phyloP scores from a whole-genome alignment of 495 filamentous ascomycete species.

The Tuber microsphaerosporum region DNA sequence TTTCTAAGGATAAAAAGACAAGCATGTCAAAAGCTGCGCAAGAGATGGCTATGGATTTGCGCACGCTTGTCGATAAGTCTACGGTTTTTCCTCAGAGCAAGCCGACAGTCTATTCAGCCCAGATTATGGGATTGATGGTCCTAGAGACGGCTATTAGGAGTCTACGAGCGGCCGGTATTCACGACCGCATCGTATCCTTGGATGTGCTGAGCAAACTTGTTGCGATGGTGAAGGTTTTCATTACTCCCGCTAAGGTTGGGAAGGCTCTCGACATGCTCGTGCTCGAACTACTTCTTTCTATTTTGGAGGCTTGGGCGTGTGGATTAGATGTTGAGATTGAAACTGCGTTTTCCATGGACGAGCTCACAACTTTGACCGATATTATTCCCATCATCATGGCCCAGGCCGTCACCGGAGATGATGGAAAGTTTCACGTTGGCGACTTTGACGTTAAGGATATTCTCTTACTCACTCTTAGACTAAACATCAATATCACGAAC shows the following conservation, averaged over 20 bases:
- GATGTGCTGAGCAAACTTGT: constrained; percentile 51
- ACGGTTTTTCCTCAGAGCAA: constrained; percentile 53
- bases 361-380: constrained; percentile 29
- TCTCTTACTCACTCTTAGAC: constrained; percentile 51
- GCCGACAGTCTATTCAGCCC: constrained; percentile 53
- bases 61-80: constrained; percentile 48
- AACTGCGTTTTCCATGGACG: constrained; percentile 22
- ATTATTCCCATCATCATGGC: constrained; percentile 21
- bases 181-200: constrained; percentile 50
- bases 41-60: constrained; percentile 50
- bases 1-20: constrained; percentile 57
- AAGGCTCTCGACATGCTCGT: constrained; percentile 40
- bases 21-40: constrained; percentile 63
- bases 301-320: constrained; percentile 57
- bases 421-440: constrained; percentile 9
- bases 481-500: constrained; percentile 83
- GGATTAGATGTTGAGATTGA: constrained; percentile 22
- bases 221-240: constrained; percentile 43
- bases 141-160: constrained; percentile 56
- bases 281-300: constrained; percentile 51
- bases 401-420: constrained; percentile 14
- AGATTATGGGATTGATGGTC: constrained; percentile 56
- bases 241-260: constrained; percentile 37
- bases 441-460: constrained; percentile 27
- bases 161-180: constrained; percentile 48